These are phyloP conservation scores for Brasenia schreberi DNA, from an alignment of 164 flowering plant species.

Conservation along the genomic window DNA sequence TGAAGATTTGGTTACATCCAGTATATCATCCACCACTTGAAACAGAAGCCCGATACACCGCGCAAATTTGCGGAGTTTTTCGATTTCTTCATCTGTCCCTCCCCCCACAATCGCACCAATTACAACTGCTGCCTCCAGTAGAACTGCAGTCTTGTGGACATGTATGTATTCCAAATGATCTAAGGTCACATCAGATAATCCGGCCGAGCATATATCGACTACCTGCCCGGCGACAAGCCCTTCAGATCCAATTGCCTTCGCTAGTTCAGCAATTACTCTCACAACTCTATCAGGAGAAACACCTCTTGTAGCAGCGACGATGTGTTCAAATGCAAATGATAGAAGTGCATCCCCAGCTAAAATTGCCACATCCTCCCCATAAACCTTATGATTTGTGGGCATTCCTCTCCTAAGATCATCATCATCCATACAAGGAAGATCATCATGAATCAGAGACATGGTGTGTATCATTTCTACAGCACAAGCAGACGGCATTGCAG, in stretches of 20 bases:
- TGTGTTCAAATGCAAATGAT: conserved; percentile 48
- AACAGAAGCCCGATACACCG: conserved; percentile 44
- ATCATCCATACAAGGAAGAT: conserved; percentile 7
- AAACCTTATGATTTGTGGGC: conserved; percentile 62
- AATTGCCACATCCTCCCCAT: conserved; percentile 54
- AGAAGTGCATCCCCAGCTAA: conserved; percentile 64
- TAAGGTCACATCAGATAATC: conserved; percentile 28
- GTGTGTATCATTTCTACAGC: conserved; percentile 77
- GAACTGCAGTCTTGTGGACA: conserved; percentile 45
- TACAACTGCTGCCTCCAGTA: conserved; percentile 50
- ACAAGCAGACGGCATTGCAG: conserved; percentile 61
- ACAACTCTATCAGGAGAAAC: conserved; percentile 24
- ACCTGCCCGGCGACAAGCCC: conserved; percentile 51
- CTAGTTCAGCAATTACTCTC: conserved; percentile 36
- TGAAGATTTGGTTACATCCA: conserved; percentile 51
- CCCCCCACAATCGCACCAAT: conserved; percentile 57
- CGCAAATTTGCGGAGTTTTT: conserved; percentile 39
- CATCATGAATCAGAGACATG: conserved; percentile 69
- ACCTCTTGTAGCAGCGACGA: conserved; percentile 24
- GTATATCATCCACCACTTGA: conserved; percentile 69
- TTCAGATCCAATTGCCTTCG: conserved; percentile 33
- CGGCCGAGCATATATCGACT: conserved; percentile 38
- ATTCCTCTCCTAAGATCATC: conserved; percentile 60
- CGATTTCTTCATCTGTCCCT: conserved; percentile 36
- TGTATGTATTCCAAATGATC: conserved; percentile 50